Evolutionary conservation across 1,139 yeast genomes (phyloP), one percentile per base, ranked within the genome.

Genomic region (Pichia sp.): DNA sequence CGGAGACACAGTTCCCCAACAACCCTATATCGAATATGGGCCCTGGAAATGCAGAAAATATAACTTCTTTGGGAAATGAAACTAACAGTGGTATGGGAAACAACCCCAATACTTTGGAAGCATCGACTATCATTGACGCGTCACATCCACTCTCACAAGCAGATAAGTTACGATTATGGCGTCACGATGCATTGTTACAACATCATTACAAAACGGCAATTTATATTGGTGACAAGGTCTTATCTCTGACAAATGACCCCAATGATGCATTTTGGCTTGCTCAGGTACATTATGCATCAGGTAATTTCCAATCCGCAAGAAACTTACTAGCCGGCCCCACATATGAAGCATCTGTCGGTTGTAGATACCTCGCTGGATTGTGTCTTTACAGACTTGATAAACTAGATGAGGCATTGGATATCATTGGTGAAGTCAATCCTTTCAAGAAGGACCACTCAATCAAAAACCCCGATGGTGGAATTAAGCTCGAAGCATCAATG

Each of bases 261-360:
- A 84, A 82, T 51, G 97, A 91, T 58, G 96, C 96, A 12, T 88
- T 87, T 57, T 91, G 97, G 96, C 66, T 91, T 29, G 96, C 95
- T 0, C 96, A 91, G 59, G 94, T 84, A 3, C 79, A 82, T 55
- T 85, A 77, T 57, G 64, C 71, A 35, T 71, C 76, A 43, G 91
- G 93, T 11, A 77, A 84, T 53, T 87, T 75, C 55, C 71, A 81
- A 27, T 66, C 96, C 29, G 96, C 95, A 3, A 74, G 85, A 39
- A 78, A 77, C 47, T 60, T 88, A 33, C 56, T 74, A 23, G 41
- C 49, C 13, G 63, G 63, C 6, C 51, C 58, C 6, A 48, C 43
- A 10, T 58, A 57, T 34, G 62, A 58, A 34, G 58, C 55, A 19
- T 52, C 59, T 9, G 82, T 85, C 3, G 74, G 84, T 47, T 88